Conservation (phyloP, 139 green algal genomes). For the Pseudopediastrum boryanum region DNA sequence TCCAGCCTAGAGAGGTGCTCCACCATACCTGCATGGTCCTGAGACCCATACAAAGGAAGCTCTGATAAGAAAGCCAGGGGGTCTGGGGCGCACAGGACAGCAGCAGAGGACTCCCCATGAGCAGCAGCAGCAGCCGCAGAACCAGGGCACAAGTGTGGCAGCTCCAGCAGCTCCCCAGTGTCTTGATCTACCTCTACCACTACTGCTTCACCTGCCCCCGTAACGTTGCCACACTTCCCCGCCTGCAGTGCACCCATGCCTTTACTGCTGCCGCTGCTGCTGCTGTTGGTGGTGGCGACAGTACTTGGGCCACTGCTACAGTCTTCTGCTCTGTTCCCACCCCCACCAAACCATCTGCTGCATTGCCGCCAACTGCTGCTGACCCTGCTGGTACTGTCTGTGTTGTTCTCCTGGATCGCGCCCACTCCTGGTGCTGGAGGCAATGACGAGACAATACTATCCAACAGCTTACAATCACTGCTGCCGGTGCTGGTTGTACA, state of each 20-base stretch:
- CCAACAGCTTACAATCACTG: background rate
- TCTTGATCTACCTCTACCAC: background rate
- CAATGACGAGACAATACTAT: too few relatives aligned
- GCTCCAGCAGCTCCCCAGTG: background rate
- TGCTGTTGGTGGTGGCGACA: conserved; percentile 24
- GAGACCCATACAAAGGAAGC: conserved; percentile 63
- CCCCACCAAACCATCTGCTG: background rate
- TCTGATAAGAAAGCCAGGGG: conserved; percentile 34
- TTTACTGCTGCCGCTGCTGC: conserved; percentile 7
- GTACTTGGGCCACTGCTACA: background rate
- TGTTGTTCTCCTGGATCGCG: too few relatives aligned
- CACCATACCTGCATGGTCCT: conserved; percentile 52
- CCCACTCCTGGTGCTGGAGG: background rate
- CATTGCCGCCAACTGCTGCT: background rate
- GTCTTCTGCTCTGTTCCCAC: background rate
- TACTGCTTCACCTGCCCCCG: background rate
- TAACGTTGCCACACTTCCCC: background rate
- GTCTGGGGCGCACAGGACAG: too few relatives aligned
- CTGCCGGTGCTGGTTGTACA: background rate
- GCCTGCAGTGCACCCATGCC: background rate
- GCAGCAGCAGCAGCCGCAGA: conserved; percentile 3
- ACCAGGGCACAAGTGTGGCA: background rate
- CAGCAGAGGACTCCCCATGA: too few relatives aligned
- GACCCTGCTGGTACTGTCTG: background rate
- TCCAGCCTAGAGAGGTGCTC: conserved; percentile 17